A percentile compares a stretch with the other conserved stretches of the same genome.
These are phyloP conservation scores for Osmanthus fragrans DNA, from an alignment of 257 asterid genomes.

Conservation along the genomic window DNA sequence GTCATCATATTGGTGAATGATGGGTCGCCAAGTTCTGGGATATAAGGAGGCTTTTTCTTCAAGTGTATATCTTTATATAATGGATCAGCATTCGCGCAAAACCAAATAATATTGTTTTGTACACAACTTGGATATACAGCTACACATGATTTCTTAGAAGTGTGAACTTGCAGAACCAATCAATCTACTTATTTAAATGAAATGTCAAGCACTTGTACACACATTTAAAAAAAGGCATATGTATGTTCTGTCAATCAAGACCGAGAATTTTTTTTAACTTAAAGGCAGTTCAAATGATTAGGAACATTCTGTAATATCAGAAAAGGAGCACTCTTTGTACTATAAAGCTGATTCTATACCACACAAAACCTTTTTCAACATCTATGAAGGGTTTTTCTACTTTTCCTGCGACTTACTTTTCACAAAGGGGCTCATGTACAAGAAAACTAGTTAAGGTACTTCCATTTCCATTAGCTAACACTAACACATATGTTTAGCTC, in stretches of 20 bases:
- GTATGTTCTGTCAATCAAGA: too few relatives aligned
- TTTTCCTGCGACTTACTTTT: too few relatives aligned
- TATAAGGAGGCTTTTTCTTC: conserved; percentile 67
- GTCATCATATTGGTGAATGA: conserved; percentile 56
- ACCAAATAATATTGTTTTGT: conserved; percentile 86
- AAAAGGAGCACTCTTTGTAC: not conserved
- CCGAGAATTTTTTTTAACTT: not conserved
- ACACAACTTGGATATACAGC: conserved; percentile 79
- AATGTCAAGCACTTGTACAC: too few relatives aligned
- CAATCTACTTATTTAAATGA: conserved; percentile 9
- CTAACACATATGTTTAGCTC: not conserved
- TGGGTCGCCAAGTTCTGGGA: conserved; percentile 89
- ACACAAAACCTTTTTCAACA: not conserved
- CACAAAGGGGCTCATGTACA: not conserved
- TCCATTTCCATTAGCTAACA: too few relatives aligned
- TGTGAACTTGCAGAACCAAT: conserved; percentile 57
- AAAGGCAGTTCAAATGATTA: not conserved
- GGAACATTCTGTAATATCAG: not conserved
- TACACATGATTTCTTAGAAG: conserved; percentile 76
- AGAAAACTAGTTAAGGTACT: not conserved
- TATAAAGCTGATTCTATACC: not conserved
- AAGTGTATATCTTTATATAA: conserved; percentile 51
- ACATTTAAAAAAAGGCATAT: too few relatives aligned
- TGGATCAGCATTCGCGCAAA: conserved; percentile 83
- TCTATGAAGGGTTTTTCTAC: not conserved